phyloP scores from a whole-genome alignment of 768 basidiomycete species.

The Imleria badia region DNA sequence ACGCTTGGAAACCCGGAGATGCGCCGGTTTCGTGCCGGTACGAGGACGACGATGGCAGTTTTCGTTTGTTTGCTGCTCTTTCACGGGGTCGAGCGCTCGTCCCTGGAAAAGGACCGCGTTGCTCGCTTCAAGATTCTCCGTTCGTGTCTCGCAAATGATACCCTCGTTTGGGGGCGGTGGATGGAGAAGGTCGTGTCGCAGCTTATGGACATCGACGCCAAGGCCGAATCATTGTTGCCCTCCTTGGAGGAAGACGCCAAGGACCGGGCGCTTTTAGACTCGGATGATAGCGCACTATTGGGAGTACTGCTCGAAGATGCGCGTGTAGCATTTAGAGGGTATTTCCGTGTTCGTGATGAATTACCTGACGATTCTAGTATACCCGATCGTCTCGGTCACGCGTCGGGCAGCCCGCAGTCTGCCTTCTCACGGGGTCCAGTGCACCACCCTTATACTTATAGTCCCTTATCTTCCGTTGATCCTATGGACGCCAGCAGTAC shows the following conservation, averaged over 20 bases:
- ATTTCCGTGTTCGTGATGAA: neutral
- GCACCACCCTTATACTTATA: too few relatives aligned
- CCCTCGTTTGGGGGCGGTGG: constrained; percentile 22
- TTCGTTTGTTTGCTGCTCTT: constrained; percentile 23
- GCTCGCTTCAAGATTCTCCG: constrained; percentile 9
- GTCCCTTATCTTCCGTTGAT: too few relatives aligned
- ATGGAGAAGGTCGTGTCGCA: constrained; percentile 15
- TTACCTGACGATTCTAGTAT: constrained; percentile 1
- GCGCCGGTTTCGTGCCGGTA: constrained; percentile 8
- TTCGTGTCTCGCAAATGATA: constrained; percentile 21
- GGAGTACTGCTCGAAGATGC: constrained; percentile 16
- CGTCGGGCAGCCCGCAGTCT: too few relatives aligned
- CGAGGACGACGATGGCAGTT: constrained; percentile 20
- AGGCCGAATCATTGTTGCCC: neutral
- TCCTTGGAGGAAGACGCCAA: neutral
- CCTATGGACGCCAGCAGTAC: too few relatives aligned
- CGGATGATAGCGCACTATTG: constrained; percentile 12
- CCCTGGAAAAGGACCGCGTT: neutral
- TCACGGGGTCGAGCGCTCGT: neutral
- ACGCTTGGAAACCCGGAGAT: constrained; percentile 9
- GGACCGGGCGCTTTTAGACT: neutral
- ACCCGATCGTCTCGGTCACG: too few relatives aligned
- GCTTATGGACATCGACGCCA: neutral
- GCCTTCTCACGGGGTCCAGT: too few relatives aligned
- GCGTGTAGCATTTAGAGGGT: constrained; percentile 9